A percentile compares a stretch with the other conserved stretches of the same genome.
Conservation (phyloP, 345 rosid species). For the Salix exigua region DNA sequence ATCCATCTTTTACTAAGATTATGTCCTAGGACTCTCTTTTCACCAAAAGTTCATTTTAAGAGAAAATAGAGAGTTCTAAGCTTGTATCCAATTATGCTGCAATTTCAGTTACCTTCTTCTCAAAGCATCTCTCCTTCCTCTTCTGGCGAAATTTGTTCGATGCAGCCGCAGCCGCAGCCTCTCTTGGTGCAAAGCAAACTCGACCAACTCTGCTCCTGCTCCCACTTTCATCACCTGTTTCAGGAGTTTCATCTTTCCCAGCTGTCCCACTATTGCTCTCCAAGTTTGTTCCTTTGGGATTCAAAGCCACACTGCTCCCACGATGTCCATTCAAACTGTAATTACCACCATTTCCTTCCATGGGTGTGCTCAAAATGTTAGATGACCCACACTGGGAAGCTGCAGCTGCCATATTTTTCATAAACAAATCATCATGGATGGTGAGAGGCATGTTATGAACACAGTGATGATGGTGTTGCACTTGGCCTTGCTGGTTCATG, state of each 20-base stretch:
- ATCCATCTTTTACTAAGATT: not conserved
- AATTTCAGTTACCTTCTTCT: constrained; percentile 42
- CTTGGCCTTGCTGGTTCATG: constrained; percentile 30
- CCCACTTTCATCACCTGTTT: constrained; percentile 22
- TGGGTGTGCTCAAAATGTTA: constrained; percentile 11
- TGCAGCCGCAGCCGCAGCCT: constrained; percentile 42
- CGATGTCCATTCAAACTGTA: constrained; percentile 40
- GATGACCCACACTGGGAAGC: constrained; percentile 37
- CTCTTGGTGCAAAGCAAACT: constrained; percentile 37
- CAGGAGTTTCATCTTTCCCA: constrained; percentile 9
- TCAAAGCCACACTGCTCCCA: constrained; percentile 30
- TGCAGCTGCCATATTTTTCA: constrained; percentile 22
- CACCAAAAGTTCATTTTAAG: not conserved
- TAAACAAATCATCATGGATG: constrained; percentile 17
- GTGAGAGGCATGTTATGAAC: constrained; percentile 25
- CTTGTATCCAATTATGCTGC: not conserved
- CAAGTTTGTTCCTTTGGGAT: constrained; percentile 24
- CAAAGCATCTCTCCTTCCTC: constrained; percentile 59
- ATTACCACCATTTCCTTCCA: constrained; percentile 27
- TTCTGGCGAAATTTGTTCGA: constrained; percentile 55
- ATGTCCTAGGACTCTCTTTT: not conserved
- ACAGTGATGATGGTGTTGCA: constrained; percentile 31
- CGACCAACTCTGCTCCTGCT: constrained; percentile 19
- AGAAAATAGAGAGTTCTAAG: not conserved
- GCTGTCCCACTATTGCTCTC: constrained; percentile 27